Conservation (phyloP, 208 protist genomes). For the Porcisia hertigi region DNA sequence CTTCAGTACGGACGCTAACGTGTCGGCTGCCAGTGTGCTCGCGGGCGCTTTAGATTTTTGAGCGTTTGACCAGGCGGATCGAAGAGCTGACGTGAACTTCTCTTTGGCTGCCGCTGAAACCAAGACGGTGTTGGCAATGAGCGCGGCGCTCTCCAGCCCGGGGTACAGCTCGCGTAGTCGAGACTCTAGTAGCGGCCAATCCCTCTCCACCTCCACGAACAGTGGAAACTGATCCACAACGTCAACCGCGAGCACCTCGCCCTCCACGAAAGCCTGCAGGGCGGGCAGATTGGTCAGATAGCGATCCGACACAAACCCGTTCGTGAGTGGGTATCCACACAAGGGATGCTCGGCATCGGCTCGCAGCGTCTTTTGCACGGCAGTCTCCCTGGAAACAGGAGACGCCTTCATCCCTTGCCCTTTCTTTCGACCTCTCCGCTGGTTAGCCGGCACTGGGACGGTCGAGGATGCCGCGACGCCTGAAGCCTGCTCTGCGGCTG, state of each 20-base stretch:
- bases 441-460: conserved; percentile 8
- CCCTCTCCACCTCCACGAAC: conserved; percentile 52
- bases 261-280: conserved; percentile 51
- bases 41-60: conserved; percentile 13
- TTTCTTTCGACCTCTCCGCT: conserved; percentile 26
- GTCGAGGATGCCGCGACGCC: background rate
- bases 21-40: conserved; percentile 17
- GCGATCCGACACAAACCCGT: conserved; percentile 66
- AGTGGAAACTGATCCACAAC: conserved; percentile 46
- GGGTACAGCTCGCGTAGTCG: conserved; percentile 64
- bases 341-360: conserved; percentile 51
- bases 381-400: conserved; percentile 3
- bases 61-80: conserved; percentile 12
- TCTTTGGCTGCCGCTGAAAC: conserved; percentile 37
- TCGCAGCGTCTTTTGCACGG: conserved; percentile 18
- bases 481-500: background rate
- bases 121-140: conserved; percentile 42
- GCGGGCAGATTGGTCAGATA: conserved; percentile 54
- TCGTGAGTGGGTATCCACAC: conserved; percentile 54
- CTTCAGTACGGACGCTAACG: conserved; percentile 26
- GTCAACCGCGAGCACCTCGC: conserved; percentile 52
- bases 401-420: conserved; percentile 16
- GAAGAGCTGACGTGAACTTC: conserved; percentile 31
- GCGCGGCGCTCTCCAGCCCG: conserved; percentile 37
- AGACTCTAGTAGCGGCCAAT: conserved; percentile 42